Evolutionary conservation across 2,329 filamentous ascomycete genomes (phyloP).

Genomic region (Epichloe elymi): DNA sequence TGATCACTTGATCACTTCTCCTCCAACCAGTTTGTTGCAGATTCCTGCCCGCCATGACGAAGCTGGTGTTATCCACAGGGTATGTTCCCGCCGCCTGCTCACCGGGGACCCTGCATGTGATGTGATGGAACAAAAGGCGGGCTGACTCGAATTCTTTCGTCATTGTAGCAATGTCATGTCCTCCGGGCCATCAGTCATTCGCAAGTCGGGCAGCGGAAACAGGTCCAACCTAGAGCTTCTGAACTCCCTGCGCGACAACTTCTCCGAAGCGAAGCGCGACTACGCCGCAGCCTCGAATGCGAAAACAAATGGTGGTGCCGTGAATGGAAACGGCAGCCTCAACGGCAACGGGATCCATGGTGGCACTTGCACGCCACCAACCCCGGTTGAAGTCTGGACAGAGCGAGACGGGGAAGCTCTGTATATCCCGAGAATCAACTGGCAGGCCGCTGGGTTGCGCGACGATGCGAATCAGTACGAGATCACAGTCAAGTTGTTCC

Average conservation of each 20-base stretch:
- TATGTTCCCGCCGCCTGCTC: slow-evolving; percentile 31
- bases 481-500: slow-evolving; percentile 92
- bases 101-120: slow-evolving; percentile 4
- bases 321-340: slow-evolving; percentile 15
- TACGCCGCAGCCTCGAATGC: slow-evolving; percentile 24
- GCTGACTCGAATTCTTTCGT: background rate
- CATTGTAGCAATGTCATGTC: slow-evolving; percentile 64
- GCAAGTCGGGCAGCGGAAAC: slow-evolving; percentile 53
- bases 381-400: slow-evolving; percentile 50
- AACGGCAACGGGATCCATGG: slow-evolving; percentile 19
- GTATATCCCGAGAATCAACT: slow-evolving; percentile 69
- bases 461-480: slow-evolving; percentile 83
- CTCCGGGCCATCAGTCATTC: slow-evolving; percentile 69
- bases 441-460: slow-evolving; percentile 53
- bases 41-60: slow-evolving; percentile 42
- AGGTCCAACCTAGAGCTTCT: slow-evolving; percentile 91
- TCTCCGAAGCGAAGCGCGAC: slow-evolving; percentile 58
- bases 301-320: slow-evolving; percentile 15
- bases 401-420: slow-evolving; percentile 44
- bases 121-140: background rate
- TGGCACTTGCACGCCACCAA: slow-evolving; percentile 12
- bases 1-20: background rate
- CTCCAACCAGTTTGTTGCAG: background rate
- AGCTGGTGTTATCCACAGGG: slow-evolving; percentile 77
- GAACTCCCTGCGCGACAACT: slow-evolving; percentile 75